Evolutionary conservation across 1,284 basidiomycete genomes (phyloP), one percentile per base, ranked within the genome.

Genomic region (Microbotryomycetes sp.): DNA sequence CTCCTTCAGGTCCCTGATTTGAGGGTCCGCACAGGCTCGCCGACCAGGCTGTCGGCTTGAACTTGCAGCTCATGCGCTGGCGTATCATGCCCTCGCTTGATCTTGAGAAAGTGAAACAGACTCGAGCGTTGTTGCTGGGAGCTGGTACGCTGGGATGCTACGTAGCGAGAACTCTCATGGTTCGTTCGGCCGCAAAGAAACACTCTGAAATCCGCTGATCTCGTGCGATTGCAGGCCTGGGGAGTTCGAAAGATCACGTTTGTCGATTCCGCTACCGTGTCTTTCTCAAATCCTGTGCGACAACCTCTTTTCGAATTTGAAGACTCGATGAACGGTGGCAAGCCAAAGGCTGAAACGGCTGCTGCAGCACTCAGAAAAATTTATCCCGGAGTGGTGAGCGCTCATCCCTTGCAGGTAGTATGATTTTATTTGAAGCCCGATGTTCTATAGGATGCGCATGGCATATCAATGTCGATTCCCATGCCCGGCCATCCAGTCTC

Each of bases 31-130:
- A n/a, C 58, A 90, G 89, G 65, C 81, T 97, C 6, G 93, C 96
- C 0, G 86, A 91, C 68, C 94, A 97, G 75, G 96, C 96, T 0
- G 91, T 97, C 11, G 92, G 97, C 75, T 80, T 99, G 31, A 98
- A 98, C 73, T 79, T 98, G 56, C 97, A 97, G 75, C 82, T 99
- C 26, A 97, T 99, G 94, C 83, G 91, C 29, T 98, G 94, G 94
- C 82, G 94, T 9, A 92, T 98, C 66, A 79, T 98, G 50, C 94
- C 96, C 2, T 79, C 83, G 0, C 83, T 99, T 50, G 82, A 97
- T 66, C 81, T 98, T 6, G 92, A 96, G 55, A 89, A 85, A 75
- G 82, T 99, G 27, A 84, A 89, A 2, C 74, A 75, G 0, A 91
- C 91, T 0, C 83, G 79, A 54, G 96, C 90, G 74, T 78, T 98